Percentiles rank a stretch among this genome's conserved stretches.
Conservation (phyloP, 768 basidiomycete species). For the Amanita pallidorosea region DNA sequence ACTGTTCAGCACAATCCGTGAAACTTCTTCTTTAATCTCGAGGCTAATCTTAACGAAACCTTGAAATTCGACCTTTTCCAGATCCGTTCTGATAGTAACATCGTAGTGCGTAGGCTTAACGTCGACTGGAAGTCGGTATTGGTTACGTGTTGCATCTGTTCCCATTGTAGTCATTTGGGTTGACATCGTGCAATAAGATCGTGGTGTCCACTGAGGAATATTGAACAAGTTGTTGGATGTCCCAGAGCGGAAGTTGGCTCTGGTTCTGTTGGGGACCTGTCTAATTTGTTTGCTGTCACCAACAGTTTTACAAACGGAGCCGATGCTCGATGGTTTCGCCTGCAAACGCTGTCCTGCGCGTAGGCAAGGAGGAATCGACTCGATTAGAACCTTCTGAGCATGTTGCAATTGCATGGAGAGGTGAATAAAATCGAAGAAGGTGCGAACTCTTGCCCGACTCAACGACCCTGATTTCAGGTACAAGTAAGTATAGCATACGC, state of each 20-base stretch:
- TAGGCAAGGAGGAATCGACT: neutral
- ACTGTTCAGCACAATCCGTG: conserved; percentile 54
- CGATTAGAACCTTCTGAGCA: neutral
- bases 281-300: neutral
- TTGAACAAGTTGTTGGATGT: neutral
- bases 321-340: neutral
- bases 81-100: conserved; percentile 70
- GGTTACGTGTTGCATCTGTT: conserved; percentile 15
- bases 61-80: conserved; percentile 62
- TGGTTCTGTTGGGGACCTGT: neutral
- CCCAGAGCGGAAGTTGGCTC: neutral
- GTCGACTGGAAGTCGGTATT: conserved; percentile 55
- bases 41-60: conserved; percentile 74
- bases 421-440: neutral
- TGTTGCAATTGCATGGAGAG: neutral
- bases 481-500: neutral
- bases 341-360: neutral
- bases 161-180: conserved; percentile 19
- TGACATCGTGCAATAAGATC: neutral
- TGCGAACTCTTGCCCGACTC: neutral
- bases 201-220: neutral
- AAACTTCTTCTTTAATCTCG: conserved; percentile 50
- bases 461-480: neutral
- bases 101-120: conserved; percentile 73
- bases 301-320: neutral